A percentile compares a stretch with the other conserved stretches of the same genome.
Conservation (phyloP, 192 early-diverging fungal species). For the Podila minutissima region DNA sequence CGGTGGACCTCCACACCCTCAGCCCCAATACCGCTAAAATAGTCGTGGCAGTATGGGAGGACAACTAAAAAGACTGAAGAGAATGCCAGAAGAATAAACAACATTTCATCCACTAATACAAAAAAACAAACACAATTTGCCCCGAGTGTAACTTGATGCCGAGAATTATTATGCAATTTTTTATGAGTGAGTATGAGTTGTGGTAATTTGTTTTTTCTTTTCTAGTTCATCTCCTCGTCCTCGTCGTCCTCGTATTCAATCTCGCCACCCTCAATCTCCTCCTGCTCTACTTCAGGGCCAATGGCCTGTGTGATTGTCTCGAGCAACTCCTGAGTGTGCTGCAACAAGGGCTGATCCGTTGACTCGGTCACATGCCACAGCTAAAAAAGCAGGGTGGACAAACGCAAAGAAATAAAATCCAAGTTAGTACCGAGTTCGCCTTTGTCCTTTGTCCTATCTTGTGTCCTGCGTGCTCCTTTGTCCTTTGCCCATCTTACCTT, state of each 20-base stretch:
- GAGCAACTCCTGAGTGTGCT: constrained; percentile 77
- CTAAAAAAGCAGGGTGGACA: constrained; percentile 44
- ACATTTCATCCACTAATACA: too few relatives aligned
- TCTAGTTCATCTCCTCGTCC: constrained; percentile 63
- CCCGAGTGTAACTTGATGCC: not conserved
- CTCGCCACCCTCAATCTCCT: constrained; percentile 54
- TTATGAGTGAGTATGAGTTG: not conserved
- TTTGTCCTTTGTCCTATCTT: too few relatives aligned
- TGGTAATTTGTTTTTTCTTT: not conserved
- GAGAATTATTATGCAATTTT: not conserved
- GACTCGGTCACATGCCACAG: constrained; percentile 67
- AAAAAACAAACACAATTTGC: too few relatives aligned
- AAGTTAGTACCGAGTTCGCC: too few relatives aligned
- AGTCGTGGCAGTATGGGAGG: too few relatives aligned
- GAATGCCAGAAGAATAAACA: too few relatives aligned
- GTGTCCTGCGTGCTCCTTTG: too few relatives aligned
- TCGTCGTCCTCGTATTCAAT: constrained; percentile 58
- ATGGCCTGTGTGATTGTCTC: constrained; percentile 64
- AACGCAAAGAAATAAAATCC: not conserved
- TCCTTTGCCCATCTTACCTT: constrained; percentile 55
- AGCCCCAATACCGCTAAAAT: not conserved
- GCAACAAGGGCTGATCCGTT: constrained; percentile 74
- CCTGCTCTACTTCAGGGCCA: constrained; percentile 63
- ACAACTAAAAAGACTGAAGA: too few relatives aligned
- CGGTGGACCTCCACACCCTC: not conserved